These are phyloP conservation scores for Capsella rubella DNA, from an alignment of 441 rosid species.

Conservation along the genomic window DNA sequence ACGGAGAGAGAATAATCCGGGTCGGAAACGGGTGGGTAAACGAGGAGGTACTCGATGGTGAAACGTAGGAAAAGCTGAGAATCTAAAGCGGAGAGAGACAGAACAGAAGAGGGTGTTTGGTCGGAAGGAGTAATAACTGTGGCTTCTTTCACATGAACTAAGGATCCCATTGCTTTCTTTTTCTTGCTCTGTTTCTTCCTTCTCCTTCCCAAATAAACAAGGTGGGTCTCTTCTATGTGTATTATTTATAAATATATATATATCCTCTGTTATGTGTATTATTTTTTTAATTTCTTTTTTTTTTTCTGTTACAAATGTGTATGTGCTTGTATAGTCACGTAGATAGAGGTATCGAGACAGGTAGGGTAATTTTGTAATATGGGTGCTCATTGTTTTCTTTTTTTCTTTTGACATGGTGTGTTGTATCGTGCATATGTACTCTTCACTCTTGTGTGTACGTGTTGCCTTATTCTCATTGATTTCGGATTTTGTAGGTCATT, in stretches of 20 bases:
- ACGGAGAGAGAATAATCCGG: constrained; percentile 35
- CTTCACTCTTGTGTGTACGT: constrained; percentile 27
- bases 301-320: not conserved
- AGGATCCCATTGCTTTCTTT: constrained; percentile 54
- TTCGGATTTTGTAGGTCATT: not conserved
- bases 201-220: constrained; percentile 10
- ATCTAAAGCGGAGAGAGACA: constrained; percentile 79
- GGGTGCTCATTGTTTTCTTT: not conserved
- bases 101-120: constrained; percentile 61
- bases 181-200: constrained; percentile 17
- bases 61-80: constrained; percentile 90
- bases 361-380: constrained; percentile 35
- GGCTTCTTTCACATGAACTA: constrained; percentile 61
- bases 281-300: not conserved
- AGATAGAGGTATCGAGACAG: constrained; percentile 11
- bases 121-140: constrained; percentile 60
- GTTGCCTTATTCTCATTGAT: constrained; percentile 21
- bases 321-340: constrained; percentile 31
- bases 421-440: constrained; percentile 35
- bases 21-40: constrained; percentile 54
- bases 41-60: constrained; percentile 74
- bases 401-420: constrained; percentile 18
- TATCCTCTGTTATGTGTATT: not conserved
- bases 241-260: not conserved
- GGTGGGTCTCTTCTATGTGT: constrained; percentile 42